A percentile compares a stretch with the other conserved stretches of the same genome.
Conservation (phyloP, 2,329 filamentous ascomycete species). For the Drechslerella dactyloides region DNA sequence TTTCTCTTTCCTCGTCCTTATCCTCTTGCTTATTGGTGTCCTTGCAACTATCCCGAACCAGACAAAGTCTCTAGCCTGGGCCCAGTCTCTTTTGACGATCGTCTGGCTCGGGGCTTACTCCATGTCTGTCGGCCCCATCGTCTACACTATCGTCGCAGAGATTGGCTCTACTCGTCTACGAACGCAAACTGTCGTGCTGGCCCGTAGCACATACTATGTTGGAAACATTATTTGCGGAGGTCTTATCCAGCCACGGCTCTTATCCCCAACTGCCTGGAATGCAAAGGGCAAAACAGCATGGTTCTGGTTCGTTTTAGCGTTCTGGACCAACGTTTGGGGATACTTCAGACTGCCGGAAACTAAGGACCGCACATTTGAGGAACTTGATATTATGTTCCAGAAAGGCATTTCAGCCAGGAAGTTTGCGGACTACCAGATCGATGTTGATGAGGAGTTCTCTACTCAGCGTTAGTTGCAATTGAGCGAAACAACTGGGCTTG, state of each 20-base stretch:
- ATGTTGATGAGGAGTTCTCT: constrained; percentile 56
- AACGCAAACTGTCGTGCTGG: constrained; percentile 62
- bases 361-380: constrained; percentile 61
- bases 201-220: constrained; percentile 59
- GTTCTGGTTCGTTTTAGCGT: constrained; percentile 59
- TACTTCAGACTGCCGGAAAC: constrained; percentile 61
- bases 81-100: constrained; percentile 59
- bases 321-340: constrained; percentile 59
- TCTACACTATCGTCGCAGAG: constrained; percentile 62
- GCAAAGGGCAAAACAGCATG: constrained; percentile 56
- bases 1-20: constrained; percentile 57
- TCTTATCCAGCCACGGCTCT: constrained; percentile 57
- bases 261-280: constrained; percentile 52
- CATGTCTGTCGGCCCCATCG: constrained; percentile 60
- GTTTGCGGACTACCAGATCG: constrained; percentile 58
- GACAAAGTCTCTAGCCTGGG: constrained; percentile 58
- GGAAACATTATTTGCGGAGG: constrained; percentile 59
- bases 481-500: no score
- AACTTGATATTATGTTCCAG: constrained; percentile 61
- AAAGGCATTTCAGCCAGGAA: constrained; percentile 59
- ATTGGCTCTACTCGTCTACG: constrained; percentile 61
- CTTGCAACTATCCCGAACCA: constrained; percentile 59
- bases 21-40: constrained; percentile 61
- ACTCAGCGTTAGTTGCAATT: constrained; percentile 15
- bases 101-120: constrained; percentile 60